phyloP scores from a whole-genome alignment of 768 basidiomycete species.

The Calocera cornea region DNA sequence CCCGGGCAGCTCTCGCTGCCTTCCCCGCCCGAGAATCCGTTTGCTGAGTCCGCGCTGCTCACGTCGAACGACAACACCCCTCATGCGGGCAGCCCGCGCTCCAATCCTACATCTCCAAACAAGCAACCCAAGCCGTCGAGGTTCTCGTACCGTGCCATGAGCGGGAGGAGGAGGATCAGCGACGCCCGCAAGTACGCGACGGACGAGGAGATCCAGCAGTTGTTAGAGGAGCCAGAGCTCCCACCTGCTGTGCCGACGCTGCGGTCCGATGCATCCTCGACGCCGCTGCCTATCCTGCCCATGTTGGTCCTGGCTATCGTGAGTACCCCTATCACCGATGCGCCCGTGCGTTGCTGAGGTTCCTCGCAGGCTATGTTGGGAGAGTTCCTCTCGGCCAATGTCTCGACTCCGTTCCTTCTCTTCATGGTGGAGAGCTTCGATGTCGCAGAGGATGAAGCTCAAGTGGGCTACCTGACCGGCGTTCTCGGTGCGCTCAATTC shows the following conservation, averaged over 20 bases:
- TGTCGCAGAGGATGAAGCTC: slow-evolving; percentile 60
- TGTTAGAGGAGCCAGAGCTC: neutral
- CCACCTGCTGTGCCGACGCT: neutral
- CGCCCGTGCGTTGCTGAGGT: neutral
- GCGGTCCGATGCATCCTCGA: slow-evolving; percentile 26
- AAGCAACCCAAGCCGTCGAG: neutral
- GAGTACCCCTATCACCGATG: slow-evolving; percentile 23
- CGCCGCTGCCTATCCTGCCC: slow-evolving; percentile 71
- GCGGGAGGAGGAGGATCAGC: neutral
- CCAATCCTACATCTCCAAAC: neutral
- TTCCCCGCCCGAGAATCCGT: neutral
- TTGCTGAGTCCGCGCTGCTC: neutral
- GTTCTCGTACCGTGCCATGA: neutral
- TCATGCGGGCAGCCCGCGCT: neutral
- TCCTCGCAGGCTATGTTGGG: slow-evolving; percentile 76
- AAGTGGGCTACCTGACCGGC: slow-evolving; percentile 82
- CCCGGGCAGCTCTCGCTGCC: neutral
- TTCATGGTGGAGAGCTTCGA: slow-evolving; percentile 90
- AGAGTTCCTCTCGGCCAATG: slow-evolving; percentile 88
- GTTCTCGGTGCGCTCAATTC: slow-evolving; percentile 49
- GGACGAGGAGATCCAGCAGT: neutral
- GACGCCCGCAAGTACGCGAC: neutral
- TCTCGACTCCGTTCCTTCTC: slow-evolving; percentile 78
- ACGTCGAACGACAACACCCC: neutral
- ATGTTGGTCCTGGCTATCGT: slow-evolving; percentile 91